phyloP scores from a whole-genome alignment of 2,329 filamentous ascomycete species.

The Fusarium chaquense region DNA sequence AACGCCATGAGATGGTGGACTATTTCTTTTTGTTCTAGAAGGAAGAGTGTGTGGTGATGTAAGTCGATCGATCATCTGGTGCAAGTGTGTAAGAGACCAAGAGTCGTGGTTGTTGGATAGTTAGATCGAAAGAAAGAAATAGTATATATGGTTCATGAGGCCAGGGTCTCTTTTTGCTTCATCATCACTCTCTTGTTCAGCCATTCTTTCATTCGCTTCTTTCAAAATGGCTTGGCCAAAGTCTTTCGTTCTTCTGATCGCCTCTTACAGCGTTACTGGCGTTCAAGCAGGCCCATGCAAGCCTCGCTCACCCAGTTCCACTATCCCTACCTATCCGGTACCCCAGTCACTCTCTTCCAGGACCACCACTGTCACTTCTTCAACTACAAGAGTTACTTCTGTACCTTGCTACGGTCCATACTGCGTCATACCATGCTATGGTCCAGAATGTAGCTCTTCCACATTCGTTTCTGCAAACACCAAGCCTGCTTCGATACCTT shows the following conservation, averaged over 20 bases:
- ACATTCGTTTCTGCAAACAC: background rate
- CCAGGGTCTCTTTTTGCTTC: background rate
- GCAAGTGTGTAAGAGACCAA: background rate
- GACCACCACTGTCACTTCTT: slow-evolving; percentile 6
- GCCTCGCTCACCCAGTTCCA: slow-evolving; percentile 24
- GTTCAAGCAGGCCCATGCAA: slow-evolving; percentile 30
- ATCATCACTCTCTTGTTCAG: slow-evolving; percentile 13
- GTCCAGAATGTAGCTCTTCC: background rate
- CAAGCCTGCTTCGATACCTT: background rate
- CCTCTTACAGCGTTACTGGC: slow-evolving; percentile 10
- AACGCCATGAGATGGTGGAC: slow-evolving; percentile 4
- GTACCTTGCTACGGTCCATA: background rate
- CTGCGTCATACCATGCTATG: background rate
- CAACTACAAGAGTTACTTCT: background rate
- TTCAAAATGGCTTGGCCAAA: slow-evolving; percentile 32
- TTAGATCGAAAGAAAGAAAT: background rate
- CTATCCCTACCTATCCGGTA: slow-evolving; percentile 25
- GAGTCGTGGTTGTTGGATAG: background rate
- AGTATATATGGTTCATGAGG: background rate
- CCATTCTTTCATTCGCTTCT: slow-evolving; percentile 17
- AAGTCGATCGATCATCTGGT: background rate
- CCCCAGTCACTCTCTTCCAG: slow-evolving; percentile 8
- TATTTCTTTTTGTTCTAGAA: slow-evolving; percentile 28
- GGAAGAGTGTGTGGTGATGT: background rate
- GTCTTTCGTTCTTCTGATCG: slow-evolving; percentile 34